Evolutionary conservation across 129 eudicot genomes (phyloP).

Genomic region (Arctium minus): DNA sequence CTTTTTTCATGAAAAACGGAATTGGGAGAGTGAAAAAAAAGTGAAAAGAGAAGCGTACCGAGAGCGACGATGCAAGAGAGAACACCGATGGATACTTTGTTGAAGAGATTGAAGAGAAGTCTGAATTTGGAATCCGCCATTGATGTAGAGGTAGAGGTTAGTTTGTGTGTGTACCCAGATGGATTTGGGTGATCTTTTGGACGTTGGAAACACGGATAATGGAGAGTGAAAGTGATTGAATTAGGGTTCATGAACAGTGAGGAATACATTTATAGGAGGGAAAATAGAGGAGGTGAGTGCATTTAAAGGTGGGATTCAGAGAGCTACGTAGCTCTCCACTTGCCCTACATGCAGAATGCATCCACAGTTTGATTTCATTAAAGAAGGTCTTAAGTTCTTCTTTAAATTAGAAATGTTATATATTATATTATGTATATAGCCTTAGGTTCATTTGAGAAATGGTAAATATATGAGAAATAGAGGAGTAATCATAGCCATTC

Average conservation of each 20-base stretch:
- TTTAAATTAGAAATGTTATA: too few relatives aligned
- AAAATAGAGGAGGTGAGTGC: slow-evolving; percentile 14
- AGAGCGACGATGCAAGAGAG: slow-evolving; percentile 48
- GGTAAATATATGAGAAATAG: too few relatives aligned
- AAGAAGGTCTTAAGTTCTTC: neutral
- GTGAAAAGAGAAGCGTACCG: slow-evolving; percentile 34
- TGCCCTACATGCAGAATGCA: slow-evolving; percentile 37
- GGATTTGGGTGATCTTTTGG: neutral
- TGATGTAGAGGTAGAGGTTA: neutral
- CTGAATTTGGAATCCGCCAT: slow-evolving; percentile 15
- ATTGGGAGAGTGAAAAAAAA: neutral
- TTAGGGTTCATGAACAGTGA: slow-evolving; percentile 2
- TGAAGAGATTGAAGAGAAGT: slow-evolving; percentile 19
- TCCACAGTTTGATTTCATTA: slow-evolving; percentile 1
- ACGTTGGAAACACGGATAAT: neutral
- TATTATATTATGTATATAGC: too few relatives aligned
- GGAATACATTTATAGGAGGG: slow-evolving; percentile 20
- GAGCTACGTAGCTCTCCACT: slow-evolving; percentile 35
- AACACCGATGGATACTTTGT: slow-evolving; percentile 27
- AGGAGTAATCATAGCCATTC: too few relatives aligned
- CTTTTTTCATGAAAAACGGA: neutral
- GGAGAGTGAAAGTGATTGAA: neutral
- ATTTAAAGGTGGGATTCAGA: slow-evolving; percentile 25
- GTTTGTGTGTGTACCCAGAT: neutral
- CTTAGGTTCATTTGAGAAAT: too few relatives aligned